phyloP scores from a whole-genome alignment of 192 early-diverging fungal genomes.

The Entophlyctis helioformis region DNA sequence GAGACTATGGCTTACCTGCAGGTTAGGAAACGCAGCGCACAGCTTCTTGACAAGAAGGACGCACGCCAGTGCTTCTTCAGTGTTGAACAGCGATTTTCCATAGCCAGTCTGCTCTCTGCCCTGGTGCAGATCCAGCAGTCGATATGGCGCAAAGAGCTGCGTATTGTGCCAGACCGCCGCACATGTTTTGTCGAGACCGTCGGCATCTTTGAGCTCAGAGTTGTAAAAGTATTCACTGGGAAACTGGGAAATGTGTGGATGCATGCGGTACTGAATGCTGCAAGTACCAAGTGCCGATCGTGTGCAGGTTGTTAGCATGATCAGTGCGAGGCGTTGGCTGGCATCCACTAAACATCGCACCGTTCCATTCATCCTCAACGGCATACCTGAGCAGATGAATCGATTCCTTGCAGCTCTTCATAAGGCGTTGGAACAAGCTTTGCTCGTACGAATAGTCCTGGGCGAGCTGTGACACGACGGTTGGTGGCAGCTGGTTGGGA shows the following conservation, averaged over 20 bases:
- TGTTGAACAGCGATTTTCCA: constrained; percentile 65
- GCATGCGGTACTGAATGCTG: constrained; percentile 95
- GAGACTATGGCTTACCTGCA: background rate
- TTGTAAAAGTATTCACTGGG: constrained; percentile 74
- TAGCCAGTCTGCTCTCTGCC: constrained; percentile 52
- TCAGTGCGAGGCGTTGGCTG: no score
- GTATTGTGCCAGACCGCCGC: constrained; percentile 63
- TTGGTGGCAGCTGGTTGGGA: constrained; percentile 88
- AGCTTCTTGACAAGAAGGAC: constrained; percentile 56
- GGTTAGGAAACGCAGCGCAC: constrained; percentile 12
- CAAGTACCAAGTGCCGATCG: no score
- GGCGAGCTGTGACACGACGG: constrained; percentile 65
- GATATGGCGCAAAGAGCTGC: constrained; percentile 56
- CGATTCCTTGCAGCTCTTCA: constrained; percentile 43
- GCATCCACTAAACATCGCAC: no score
- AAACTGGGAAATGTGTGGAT: constrained; percentile 77
- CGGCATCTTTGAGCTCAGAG: constrained; percentile 60
- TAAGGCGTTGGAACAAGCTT: constrained; percentile 81
- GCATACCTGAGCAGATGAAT: constrained; percentile 63
- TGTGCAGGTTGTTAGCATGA: no score
- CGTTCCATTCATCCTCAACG: no score
- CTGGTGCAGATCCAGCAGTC: constrained; percentile 59
- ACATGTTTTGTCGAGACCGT: constrained; percentile 47
- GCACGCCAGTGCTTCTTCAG: constrained; percentile 63
- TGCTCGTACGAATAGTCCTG: constrained; percentile 66